Evolutionary conservation across 495 filamentous ascomycete species (phyloP), one percentile per base, ranked within the genome.

Genomic region (Neurospora sp.): DNA sequence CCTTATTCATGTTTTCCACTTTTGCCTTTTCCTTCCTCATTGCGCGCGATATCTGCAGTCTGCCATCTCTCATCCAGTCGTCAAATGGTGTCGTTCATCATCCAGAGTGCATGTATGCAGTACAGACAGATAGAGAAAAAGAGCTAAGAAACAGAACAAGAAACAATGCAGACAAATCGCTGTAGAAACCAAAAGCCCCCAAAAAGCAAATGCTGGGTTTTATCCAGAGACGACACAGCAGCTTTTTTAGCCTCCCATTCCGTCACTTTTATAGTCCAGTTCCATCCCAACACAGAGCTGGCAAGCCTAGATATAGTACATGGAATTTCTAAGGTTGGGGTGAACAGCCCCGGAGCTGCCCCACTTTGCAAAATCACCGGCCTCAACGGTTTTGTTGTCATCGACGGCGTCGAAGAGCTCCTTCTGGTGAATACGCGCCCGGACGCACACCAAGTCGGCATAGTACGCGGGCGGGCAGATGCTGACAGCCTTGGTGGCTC

Each of bases 391-490:
- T 15, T 15, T 5, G 5, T 13, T 17, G 0, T 62, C 28, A 19
- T 62, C 54, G 28, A 62, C 8, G 15, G 6, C 7, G 40, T 89
- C 88, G 71, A 90, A 91, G 9, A 88, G 72, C 54, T 88, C 85
- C 6, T 83, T 81, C 38, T 92, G 81, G 78, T 93, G 93, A 71
- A 88, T 87, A 8, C 92, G 83, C 0, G 91, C 90, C 3, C 92
- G 85, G 38, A 89, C 89, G 73, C 91, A 93, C 4, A 92, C 88
- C 17, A 94, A 81, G 80, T 96, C 92, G 1, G 93, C 92, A 76
- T 94, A 94, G 82, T 93, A 94, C 3, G 92, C 93, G 0, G 93
- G 92, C 8, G 93, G 92, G 71, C 91, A 93, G 39, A 94, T 87
- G 73, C 89, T 91, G 48, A 96, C 92, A 1, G 91, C 89, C 79